These are phyloP conservation scores for Umbelopsis ramanniana DNA, from an alignment of 192 early-diverging fungal species.

Conservation along the genomic window DNA sequence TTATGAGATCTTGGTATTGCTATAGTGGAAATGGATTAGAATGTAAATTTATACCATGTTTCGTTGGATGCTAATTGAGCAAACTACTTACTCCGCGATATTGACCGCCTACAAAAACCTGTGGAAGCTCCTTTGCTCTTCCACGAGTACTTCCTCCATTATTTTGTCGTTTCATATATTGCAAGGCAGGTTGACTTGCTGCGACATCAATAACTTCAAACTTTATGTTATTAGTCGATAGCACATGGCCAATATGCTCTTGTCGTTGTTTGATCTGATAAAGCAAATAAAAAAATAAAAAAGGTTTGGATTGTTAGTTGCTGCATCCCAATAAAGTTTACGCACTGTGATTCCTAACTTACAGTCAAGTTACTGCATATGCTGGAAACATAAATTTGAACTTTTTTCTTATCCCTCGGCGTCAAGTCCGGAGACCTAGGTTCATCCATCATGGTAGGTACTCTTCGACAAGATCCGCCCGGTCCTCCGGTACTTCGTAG, in stretches of 20 bases:
- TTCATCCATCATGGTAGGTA: neutral
- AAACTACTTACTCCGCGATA: slow-evolving; percentile 45
- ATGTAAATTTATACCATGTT: neutral
- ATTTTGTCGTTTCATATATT: slow-evolving; percentile 47
- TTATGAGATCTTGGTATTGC: slow-evolving; percentile 30
- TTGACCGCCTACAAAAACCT: slow-evolving; percentile 53
- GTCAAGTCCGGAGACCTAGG: slow-evolving; percentile 18
- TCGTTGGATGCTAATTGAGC: neutral
- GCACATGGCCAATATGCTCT: slow-evolving; percentile 40
- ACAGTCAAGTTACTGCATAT: slow-evolving; percentile 50
- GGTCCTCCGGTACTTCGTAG: neutral
- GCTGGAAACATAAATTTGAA: slow-evolving; percentile 53
- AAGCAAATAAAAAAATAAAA: too few relatives aligned
- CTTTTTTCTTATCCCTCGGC: slow-evolving; percentile 39
- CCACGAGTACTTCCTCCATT: slow-evolving; percentile 27
- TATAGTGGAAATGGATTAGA: neutral
- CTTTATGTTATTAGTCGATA: slow-evolving; percentile 45
- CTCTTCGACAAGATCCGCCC: neutral
- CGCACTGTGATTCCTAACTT: neutral
- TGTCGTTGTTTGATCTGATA: slow-evolving; percentile 56
- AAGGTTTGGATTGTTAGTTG: too few relatives aligned
- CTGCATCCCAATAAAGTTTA: too few relatives aligned
- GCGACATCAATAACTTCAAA: slow-evolving; percentile 52
- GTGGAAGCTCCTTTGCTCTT: slow-evolving; percentile 46
- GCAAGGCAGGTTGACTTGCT: slow-evolving; percentile 41